Evolutionary conservation across 139 green algal species (phyloP).

Genomic region (Auxenochlorella pyrenoidosa): DNA sequence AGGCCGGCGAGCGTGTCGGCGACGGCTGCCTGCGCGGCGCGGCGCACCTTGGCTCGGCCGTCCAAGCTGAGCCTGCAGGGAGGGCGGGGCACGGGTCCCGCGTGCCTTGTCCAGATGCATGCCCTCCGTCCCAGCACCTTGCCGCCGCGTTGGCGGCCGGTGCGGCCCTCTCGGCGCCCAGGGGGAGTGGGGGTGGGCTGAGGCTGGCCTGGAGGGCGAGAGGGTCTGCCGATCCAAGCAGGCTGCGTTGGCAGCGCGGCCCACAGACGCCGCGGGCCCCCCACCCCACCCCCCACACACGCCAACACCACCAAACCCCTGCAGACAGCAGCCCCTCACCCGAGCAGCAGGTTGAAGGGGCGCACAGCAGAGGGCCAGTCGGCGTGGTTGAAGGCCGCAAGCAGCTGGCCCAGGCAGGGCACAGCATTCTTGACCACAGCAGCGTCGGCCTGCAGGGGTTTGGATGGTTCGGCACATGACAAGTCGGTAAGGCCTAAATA

Average conservation of each 20-base stretch:
- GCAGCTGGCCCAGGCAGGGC: constrained; percentile 62
- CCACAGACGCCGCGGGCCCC: too few species aligned
- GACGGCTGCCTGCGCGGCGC: constrained; percentile 59
- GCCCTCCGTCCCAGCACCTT: too few species aligned
- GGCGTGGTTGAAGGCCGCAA: constrained; percentile 63
- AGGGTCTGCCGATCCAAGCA: too few species aligned
- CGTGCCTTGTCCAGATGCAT: too few species aligned
- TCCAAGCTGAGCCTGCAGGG: constrained; percentile 61
- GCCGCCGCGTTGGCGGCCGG: too few species aligned
- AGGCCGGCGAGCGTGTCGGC: constrained; percentile 72
- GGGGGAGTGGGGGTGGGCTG: too few species aligned
- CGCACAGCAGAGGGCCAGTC: constrained; percentile 51
- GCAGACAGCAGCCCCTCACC: neutral
- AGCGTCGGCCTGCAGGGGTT: constrained; percentile 56
- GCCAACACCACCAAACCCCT: neutral
- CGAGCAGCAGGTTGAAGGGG: constrained; percentile 50
- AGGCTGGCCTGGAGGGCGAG: too few species aligned
- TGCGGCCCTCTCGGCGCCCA: too few species aligned
- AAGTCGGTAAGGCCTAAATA: too few species aligned
- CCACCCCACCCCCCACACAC: too few species aligned
- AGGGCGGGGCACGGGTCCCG: neutral
- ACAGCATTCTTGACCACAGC: constrained; percentile 61
- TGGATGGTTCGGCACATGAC: too few species aligned
- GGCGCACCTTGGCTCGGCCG: constrained; percentile 79
- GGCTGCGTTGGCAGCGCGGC: too few species aligned